Percentiles rank a stretch among this genome's conserved stretches.
Evolutionary conservation across 2,329 filamentous ascomycete species (phyloP).

Genomic region (Pezicula rhizophila): DNA sequence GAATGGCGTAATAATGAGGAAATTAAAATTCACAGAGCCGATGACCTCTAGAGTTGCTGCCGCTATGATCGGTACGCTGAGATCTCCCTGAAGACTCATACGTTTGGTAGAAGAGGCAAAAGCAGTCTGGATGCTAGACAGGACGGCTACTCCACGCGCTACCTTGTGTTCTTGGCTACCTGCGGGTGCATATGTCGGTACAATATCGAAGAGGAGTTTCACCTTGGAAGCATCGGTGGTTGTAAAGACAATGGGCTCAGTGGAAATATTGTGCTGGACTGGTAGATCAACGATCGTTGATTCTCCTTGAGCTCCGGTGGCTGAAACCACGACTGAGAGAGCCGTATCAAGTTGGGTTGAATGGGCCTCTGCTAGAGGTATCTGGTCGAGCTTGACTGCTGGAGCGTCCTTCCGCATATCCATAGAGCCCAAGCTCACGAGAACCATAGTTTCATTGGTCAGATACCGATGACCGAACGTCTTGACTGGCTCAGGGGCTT

Average conservation of each 20-base stretch:
- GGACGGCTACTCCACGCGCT: constrained; percentile 79
- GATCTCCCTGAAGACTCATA: constrained; percentile 88
- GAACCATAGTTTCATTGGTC: constrained; percentile 78
- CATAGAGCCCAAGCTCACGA: constrained; percentile 92
- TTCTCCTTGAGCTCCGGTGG: constrained; percentile 78
- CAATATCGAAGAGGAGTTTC: constrained; percentile 87
- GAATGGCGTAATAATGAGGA: constrained; percentile 90
- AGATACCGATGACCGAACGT: constrained; percentile 95
- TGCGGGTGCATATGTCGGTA: constrained; percentile 74
- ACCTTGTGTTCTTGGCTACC: constrained; percentile 84
- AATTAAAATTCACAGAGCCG: constrained; percentile 94
- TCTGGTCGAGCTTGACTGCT: constrained; percentile 80
- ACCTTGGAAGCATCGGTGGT: constrained; percentile 73
- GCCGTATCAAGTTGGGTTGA: constrained; percentile 92
- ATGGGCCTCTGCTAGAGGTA: constrained; percentile 82
- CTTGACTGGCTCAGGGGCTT: constrained; percentile 74
- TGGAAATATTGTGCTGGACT: constrained; percentile 87
- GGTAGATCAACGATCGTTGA: constrained; percentile 86
- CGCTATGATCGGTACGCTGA: constrained; percentile 85
- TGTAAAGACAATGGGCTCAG: constrained; percentile 87
- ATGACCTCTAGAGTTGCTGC: constrained; percentile 81
- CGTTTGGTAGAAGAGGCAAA: constrained; percentile 65
- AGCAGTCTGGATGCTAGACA: constrained; percentile 78
- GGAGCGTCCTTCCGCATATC: constrained; percentile 78
- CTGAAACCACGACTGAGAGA: constrained; percentile 83